phyloP scores from a whole-genome alignment of 2,329 filamentous ascomycete species.

The Sporothrix humicola region DNA sequence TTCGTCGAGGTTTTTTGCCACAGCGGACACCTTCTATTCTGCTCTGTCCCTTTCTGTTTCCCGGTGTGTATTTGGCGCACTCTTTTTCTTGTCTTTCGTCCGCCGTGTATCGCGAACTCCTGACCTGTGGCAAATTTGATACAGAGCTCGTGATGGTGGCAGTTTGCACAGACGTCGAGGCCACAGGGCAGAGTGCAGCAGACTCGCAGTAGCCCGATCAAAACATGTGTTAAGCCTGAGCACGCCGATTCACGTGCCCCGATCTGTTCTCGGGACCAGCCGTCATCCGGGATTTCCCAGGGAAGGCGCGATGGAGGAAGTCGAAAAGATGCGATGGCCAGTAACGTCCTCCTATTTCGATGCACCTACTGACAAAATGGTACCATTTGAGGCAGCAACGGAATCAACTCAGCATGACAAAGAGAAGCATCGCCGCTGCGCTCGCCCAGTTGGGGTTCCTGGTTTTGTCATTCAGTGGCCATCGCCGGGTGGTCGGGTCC shows the following conservation, averaged over 20 bases:
- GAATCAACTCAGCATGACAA: slow-evolving; percentile 17
- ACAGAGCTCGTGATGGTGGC: background rate
- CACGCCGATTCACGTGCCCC: slow-evolving; percentile 11
- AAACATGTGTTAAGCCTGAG: background rate
- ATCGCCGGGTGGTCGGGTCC: background rate
- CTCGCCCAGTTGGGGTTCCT: background rate
- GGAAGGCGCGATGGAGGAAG: background rate
- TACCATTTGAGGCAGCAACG: background rate
- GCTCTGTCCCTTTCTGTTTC: background rate
- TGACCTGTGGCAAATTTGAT: slow-evolving; percentile 9
- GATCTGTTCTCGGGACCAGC: slow-evolving; percentile 3
- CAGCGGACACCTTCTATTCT: slow-evolving; percentile 8
- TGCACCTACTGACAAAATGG: background rate
- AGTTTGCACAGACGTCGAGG: background rate
- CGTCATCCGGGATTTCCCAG: background rate
- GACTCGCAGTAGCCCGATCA: background rate
- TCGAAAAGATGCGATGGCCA: background rate
- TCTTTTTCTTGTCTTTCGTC: background rate
- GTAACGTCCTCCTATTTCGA: background rate
- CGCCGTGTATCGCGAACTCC: slow-evolving; percentile 10
- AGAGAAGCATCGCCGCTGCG: slow-evolving; percentile 1
- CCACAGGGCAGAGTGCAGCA: background rate
- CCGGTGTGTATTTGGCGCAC: too few species aligned
- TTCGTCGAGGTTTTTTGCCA: background rate
- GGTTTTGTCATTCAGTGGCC: background rate